Base-by-base conservation (phyloP, 306 rosid genomes). In the Cercis canadensis region DNA sequence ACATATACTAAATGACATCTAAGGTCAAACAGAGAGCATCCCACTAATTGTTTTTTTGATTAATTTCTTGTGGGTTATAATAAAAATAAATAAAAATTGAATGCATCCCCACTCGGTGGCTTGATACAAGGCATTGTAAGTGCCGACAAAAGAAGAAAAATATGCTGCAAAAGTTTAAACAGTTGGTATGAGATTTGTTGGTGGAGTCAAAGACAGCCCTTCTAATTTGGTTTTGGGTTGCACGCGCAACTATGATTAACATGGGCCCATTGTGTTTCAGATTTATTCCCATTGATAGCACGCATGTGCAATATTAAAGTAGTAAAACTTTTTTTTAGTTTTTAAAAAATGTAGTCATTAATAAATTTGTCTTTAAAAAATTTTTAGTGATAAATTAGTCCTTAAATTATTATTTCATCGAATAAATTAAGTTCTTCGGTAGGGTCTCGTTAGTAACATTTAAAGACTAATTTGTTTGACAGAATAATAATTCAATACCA, bases 211-310 rank as follows among this genome's bases (percentile, higher is more conserved):
- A 19, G 49, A 43, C 61, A 73, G 44, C 17, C 58, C 41, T 69
- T 69, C 39, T 53, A 65, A 34, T 72, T 46, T 7, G 72, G 61
- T 18, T 50, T 32, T 34, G 21, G 39, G 14, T 51, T 62, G 74
- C 85, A 84, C 55, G 83, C 88, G 33, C 41, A 54, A 39, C 61
- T 62, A 83, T 74, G 19, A 75, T 51, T 71, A 34, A 0, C n/a
- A 12, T 31, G 85, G 76, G 34, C 65, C 75, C 73, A 61, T 65
- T 31, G 36, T 21, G 7, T 29, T 31, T 14, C 8, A 13, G 5
- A 56, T 32, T 32, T 31, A n/a, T 57, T 24, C 59, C 44, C 51
- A 12, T 17, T 58, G 37, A 67, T 24, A 9, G 53, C 74, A 47
- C 29, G 12, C 54, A 7, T 36, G 14, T 17, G 49, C 57, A 51